Evolutionary conservation across 176 grass and related monocot genomes (phyloP), one percentile per base, ranked within the genome.

Genomic region (Carex kokanica): DNA sequence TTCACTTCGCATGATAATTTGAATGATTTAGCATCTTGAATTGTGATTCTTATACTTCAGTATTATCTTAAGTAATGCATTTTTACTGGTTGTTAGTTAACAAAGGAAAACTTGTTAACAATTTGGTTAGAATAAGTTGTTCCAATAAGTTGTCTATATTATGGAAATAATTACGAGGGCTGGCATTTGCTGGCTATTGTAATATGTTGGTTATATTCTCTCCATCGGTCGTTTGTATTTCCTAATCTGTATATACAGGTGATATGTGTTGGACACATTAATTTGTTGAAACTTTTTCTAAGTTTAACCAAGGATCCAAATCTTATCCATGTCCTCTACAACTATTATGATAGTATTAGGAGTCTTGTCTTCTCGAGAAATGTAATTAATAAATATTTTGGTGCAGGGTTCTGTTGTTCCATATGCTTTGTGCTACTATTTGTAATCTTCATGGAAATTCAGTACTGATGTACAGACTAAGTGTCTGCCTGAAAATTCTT

Each of bases 101-200:
- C 47, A 78, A 34, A 54, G 5, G 25, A 66, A 6, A 36, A 67
- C 53, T 56, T 78, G 15, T 32, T 78, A 17, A 17, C 5, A 9
- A 4, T 54, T 75, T 78, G 16, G 6, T 38, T 18, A 54, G 53
- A 59, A 56, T 32, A 79, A 59, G 51, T 60, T 59, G 31, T 20
- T 63, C 2, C 17, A 63, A 60, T 40, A 21, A 60, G 43, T 81
- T 43, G 20, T 81, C 29, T 21, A 81, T 81, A 81, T 81, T 14
- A 49, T 45, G 31, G 10, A 64, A 64, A 9, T n/a, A 64, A 63
- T 81, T 12, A 41, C 8, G 2, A 34, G 34, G 8, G 58, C 79
- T 51, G 78, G 63, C 15, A 64, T 81, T 64, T 54, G 5, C 34
- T 63, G 18, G 31, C 15, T 15, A 18, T 41, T 41, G 10, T 21